Base-by-base conservation (phyloP, 148 eudicot genomes). In the Talinum fruticosum region DNA sequence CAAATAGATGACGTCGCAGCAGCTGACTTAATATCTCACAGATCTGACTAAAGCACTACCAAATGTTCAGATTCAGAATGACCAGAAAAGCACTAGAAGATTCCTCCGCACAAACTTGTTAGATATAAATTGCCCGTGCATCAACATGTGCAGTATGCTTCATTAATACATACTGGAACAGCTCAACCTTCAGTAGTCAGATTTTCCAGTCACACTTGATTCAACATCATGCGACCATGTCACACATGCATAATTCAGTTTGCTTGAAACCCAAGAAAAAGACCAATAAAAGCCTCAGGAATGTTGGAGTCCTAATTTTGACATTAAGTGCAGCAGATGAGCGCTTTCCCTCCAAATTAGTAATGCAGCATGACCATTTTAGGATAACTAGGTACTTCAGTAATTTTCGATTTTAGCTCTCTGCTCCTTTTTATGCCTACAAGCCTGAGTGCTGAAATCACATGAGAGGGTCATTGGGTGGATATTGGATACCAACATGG, bases 141-240 rank as follows among this genome's bases (percentile, higher is more conserved):
- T 10, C 49, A 41, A 67, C 78, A 75, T 53, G 67, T 66, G 33
- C 8, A 68, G 45, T 53, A 79, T 54, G 78, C 65, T 66, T 66
- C 51, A 53, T 61, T n/a, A n/a, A 76, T 51, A 37, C 78, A 75
- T 30, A 21, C 13, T 0, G n/a, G n/a, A 38, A 30, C 49, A 41
- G 59, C 29, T 45, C 47, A 30, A 29, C 38, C 29, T 29, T 64
- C 18, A 29, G 14, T 15, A 16, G 68, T 24, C 65, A 47, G 41
- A 15, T 61, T 32, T 44, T 45, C 76, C 65, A 45, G 38, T 66
- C 57, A 71, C 30, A 78, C 12, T 45, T 32, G n/a, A 4, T n/a
- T 53, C 69, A 49, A 62, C 76, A 64, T 32, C 44, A 79, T 24
- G 49, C 65, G 77, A 75, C 41, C 70, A 59, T 73, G 67, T 73